These are phyloP conservation scores for Amoebophrya sp. DNA, from an alignment of 169 alveolate species.

Conservation along the genomic window DNA sequence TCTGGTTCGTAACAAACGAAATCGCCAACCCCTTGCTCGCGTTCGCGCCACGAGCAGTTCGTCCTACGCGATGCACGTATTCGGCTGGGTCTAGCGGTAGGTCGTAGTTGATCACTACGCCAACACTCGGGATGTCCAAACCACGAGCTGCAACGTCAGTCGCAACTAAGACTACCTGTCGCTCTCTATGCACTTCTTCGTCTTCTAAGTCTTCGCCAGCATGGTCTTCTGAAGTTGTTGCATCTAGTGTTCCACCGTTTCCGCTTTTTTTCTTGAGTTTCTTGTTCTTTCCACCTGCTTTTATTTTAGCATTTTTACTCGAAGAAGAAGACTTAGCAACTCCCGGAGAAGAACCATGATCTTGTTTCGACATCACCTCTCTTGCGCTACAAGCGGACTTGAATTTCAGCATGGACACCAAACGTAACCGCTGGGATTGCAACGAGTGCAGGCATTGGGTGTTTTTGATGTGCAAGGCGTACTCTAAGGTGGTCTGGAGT, in stretches of 20 bases:
- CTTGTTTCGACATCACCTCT: conserved; percentile 56
- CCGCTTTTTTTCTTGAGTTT: not conserved
- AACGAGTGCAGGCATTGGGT: conserved; percentile 81
- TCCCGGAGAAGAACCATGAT: not conserved
- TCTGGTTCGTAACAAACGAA: not conserved
- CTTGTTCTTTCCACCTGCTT: not conserved
- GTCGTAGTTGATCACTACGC: conserved; percentile 87
- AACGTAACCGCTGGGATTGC: conserved; percentile 80
- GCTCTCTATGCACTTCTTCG: no score
- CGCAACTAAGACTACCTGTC: conserved; percentile 68
- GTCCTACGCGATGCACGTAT: conserved; percentile 92
- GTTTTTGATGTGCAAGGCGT: conserved; percentile 76
- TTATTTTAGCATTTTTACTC: not conserved
- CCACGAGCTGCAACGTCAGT: conserved; percentile 97
- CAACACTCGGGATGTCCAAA: conserved; percentile 88
- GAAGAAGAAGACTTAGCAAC: not conserved
- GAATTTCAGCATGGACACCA: conserved; percentile 82
- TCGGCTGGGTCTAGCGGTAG: conserved; percentile 81
- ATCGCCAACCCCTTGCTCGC: not conserved
- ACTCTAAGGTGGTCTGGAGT: conserved; percentile 70
- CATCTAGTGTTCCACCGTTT: not conserved
- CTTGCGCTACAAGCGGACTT: conserved; percentile 38
- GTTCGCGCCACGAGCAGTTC: conserved; percentile 85
- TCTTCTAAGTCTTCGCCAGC: no score
- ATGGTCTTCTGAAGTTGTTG: not conserved